These are phyloP conservation scores for Populus deltoides DNA, from an alignment of 345 rosid genomes.

Conservation along the genomic window DNA sequence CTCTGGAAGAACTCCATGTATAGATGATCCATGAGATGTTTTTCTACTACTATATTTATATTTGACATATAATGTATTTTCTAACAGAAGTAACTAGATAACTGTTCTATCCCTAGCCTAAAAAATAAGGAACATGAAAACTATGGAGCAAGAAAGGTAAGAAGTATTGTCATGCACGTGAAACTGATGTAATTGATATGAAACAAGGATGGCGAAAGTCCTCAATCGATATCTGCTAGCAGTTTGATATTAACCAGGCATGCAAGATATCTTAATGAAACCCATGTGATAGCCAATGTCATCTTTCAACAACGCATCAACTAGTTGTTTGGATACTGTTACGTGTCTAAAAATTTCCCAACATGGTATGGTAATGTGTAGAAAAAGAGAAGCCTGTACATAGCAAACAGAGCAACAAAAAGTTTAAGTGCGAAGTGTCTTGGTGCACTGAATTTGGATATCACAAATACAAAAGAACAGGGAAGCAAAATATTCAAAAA, in stretches of 20 bases:
- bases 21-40: too few species aligned
- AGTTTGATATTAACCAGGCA: not conserved
- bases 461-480: too few species aligned
- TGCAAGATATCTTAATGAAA: not conserved
- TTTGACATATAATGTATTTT: too few species aligned
- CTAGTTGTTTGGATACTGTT: too few species aligned
- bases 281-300: not conserved
- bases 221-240: not conserved
- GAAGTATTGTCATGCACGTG: not conserved
- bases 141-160: not conserved
- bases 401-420: not conserved
- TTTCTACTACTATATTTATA: too few species aligned
- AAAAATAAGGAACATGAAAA: not conserved
- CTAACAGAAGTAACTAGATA: too few species aligned
- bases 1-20: too few species aligned
- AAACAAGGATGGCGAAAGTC: not conserved
- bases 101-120: not conserved
- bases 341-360: not conserved
- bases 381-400: not conserved
- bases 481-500: not conserved
- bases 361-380: not conserved
- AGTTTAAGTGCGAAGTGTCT: not conserved
- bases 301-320: not conserved
- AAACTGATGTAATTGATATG: not conserved
- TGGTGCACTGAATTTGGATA: not conserved